These are phyloP conservation scores for Salicornia ramosissima DNA, from an alignment of 148 eudicot species.

Conservation along the genomic window DNA sequence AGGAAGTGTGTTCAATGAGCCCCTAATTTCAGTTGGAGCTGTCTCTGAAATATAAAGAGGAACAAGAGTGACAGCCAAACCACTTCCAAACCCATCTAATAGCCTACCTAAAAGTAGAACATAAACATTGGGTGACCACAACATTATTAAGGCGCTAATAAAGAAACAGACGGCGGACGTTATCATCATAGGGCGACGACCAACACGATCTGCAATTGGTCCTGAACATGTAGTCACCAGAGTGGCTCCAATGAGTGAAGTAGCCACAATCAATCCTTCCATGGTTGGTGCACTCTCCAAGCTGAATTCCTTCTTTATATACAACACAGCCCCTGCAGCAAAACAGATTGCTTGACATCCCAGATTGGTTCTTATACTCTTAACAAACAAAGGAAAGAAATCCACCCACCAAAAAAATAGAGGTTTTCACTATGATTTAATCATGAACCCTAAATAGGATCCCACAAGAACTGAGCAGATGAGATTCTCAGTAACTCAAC, in stretches of 20 bases:
- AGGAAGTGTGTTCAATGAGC: slow-evolving; percentile 57
- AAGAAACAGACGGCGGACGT: slow-evolving; percentile 55
- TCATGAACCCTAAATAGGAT: too few species aligned
- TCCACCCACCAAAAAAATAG: neutral
- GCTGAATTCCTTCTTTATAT: slow-evolving; percentile 58
- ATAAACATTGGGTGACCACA: slow-evolving; percentile 73
- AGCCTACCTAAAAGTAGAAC: slow-evolving; percentile 54
- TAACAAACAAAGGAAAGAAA: neutral
- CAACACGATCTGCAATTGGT: slow-evolving; percentile 48
- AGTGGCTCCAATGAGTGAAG: slow-evolving; percentile 67
- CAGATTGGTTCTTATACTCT: too few species aligned
- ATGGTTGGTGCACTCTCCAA: slow-evolving; percentile 50
- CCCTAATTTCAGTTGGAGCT: slow-evolving; percentile 67
- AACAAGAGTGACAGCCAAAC: slow-evolving; percentile 55
- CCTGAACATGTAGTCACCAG: slow-evolving; percentile 55
- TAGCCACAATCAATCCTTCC: slow-evolving; percentile 66
- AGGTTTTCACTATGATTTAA: too few species aligned
- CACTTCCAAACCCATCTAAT: slow-evolving; percentile 67
- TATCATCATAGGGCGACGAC: slow-evolving; percentile 67
- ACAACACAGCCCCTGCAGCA: slow-evolving; percentile 50
- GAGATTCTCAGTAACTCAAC: too few species aligned
- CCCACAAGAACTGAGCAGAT: too few species aligned
- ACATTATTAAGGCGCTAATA: slow-evolving; percentile 46
- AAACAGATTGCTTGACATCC: too few species aligned
- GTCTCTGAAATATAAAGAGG: slow-evolving; percentile 76